These are phyloP conservation scores for Acanthamoeba healyi DNA, from an alignment of 208 protist species.

Conservation along the genomic window DNA sequence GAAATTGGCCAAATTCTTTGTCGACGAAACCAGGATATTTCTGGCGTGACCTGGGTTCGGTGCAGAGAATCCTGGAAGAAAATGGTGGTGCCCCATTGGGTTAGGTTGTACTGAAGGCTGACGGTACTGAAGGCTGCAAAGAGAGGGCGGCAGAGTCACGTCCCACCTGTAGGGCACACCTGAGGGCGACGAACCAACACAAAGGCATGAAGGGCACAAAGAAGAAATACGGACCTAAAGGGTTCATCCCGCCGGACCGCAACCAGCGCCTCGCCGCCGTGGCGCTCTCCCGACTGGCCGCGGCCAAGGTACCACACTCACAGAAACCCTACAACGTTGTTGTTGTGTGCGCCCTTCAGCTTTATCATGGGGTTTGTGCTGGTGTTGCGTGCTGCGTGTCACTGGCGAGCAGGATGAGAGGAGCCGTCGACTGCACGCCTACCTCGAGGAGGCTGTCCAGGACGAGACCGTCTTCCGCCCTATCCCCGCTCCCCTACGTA, in stretches of 20 bases:
- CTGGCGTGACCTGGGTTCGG: no score
- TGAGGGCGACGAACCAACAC: background rate
- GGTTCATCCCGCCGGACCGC: constrained; percentile 5
- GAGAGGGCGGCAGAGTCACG: no score
- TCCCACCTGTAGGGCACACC: no score
- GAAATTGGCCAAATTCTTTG: no score
- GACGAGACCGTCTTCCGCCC: constrained; percentile 24
- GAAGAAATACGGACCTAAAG: background rate
- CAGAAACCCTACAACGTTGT: no score
- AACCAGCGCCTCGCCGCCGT: constrained; percentile 27
- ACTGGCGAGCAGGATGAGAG: background rate
- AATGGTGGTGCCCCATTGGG: no score
- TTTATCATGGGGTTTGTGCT: background rate
- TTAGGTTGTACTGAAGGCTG: no score
- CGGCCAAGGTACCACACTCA: background rate
- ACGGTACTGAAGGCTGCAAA: no score
- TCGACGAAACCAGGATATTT: no score
- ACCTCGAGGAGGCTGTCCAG: background rate
- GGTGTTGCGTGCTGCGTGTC: background rate
- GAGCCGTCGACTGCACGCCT: constrained; percentile 8
- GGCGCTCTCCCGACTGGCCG: background rate
- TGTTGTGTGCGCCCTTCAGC: background rate
- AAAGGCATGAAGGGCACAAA: background rate
- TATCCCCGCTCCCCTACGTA: background rate
- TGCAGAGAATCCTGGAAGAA: no score